Conservation (phyloP, 2,329 filamentous ascomycete species). For the Diaporthe humulicola region DNA sequence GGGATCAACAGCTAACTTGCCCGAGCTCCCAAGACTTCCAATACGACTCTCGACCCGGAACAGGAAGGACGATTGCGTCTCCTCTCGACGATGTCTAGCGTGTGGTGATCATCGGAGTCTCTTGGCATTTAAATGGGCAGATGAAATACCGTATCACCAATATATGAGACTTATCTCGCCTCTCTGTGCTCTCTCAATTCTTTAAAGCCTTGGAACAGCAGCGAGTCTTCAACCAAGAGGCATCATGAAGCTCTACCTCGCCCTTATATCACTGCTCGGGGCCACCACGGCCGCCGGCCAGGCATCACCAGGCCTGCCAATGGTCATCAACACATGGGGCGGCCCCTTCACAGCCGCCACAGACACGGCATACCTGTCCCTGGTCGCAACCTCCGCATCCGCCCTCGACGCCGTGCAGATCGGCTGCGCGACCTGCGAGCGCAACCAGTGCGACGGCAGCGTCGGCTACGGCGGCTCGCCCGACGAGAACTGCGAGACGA, state of each 20-base stretch:
- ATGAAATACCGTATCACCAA: neutral
- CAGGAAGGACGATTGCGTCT: constrained; percentile 9
- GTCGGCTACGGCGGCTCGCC: constrained; percentile 69
- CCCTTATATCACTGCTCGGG: constrained; percentile 32
- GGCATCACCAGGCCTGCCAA: constrained; percentile 57
- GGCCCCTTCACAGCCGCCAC: constrained; percentile 65
- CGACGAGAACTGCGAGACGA: constrained; percentile 69
- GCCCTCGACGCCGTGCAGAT: constrained; percentile 65
- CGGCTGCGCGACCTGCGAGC: constrained; percentile 66
- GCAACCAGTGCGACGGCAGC: constrained; percentile 65
- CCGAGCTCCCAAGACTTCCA: constrained; percentile 15
- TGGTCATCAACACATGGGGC: constrained; percentile 69
- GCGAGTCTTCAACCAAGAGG: neutral
- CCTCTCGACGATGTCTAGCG: neutral
- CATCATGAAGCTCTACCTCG: constrained; percentile 37
- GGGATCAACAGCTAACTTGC: neutral
- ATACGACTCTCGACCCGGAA: constrained; percentile 20
- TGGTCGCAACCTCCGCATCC: constrained; percentile 43
- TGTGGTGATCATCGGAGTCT: neutral
- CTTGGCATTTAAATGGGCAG: neutral
- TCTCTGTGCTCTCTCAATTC: neutral
- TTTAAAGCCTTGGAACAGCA: neutral
- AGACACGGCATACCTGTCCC: constrained; percentile 60
- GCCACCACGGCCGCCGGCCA: neutral
- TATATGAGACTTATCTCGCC: neutral